These are phyloP conservation scores for Bipolaris bicolor DNA, from an alignment of 2,329 filamentous ascomycete genomes.

Conservation along the genomic window DNA sequence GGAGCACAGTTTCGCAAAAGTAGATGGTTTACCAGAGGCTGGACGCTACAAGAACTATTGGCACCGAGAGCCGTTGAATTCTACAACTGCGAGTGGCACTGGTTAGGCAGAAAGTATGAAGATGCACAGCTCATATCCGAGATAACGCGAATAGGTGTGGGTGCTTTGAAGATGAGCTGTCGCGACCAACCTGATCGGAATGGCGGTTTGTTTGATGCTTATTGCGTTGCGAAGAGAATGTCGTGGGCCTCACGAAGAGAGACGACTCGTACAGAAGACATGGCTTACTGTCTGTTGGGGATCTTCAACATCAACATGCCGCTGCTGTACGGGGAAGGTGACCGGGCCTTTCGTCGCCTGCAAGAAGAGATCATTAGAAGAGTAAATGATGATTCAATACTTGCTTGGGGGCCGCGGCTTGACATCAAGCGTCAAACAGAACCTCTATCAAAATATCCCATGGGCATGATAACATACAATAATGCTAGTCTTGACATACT, in stretches of 20 bases:
- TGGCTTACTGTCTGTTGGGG: constrained; percentile 41
- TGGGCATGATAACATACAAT: background rate
- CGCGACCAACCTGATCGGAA: no score
- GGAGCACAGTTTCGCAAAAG: background rate
- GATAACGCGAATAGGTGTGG: background rate
- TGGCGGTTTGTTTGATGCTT: background rate
- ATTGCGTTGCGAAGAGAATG: constrained; percentile 23
- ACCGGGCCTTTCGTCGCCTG: constrained; percentile 28
- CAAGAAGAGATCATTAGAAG: constrained; percentile 31
- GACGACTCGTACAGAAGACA: constrained; percentile 33
- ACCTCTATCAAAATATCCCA: no score
- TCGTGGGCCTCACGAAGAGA: constrained; percentile 20
- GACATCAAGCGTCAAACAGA: no score
- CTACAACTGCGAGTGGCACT: background rate
- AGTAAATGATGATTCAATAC: constrained; percentile 19
- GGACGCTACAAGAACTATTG: constrained; percentile 6
- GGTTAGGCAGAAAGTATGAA: background rate
- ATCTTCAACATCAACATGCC: constrained; percentile 41
- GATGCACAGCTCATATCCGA: background rate
- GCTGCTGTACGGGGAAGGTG: constrained; percentile 41
- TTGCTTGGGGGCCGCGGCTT: constrained; percentile 16
- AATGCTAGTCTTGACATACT: background rate
- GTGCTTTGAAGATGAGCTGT: no score
- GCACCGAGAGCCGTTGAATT: background rate
- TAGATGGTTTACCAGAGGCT: constrained; percentile 6